phyloP scores from a whole-genome alignment of 2,329 filamentous ascomycete species.

The Fusarium napiforme region DNA sequence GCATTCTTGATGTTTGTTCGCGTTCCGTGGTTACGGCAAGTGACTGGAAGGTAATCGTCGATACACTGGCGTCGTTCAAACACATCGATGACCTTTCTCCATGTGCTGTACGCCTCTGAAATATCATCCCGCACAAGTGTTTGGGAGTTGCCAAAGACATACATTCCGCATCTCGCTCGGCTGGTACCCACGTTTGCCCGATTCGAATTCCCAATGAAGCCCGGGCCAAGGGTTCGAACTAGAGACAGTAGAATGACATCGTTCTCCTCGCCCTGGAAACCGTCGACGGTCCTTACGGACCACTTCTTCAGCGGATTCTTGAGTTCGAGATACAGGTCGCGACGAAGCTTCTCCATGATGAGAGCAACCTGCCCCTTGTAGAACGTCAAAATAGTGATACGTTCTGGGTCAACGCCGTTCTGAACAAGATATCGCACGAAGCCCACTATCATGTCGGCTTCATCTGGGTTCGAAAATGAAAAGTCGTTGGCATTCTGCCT shows the following conservation, averaged over 20 bases:
- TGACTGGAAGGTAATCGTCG: conserved; percentile 64
- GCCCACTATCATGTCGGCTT: conserved; percentile 79
- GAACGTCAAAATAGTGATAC: conserved; percentile 86
- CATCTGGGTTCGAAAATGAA: conserved; percentile 75
- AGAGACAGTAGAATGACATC: conserved; percentile 83
- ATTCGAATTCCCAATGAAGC: conserved; percentile 76
- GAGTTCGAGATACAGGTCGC: conserved; percentile 41
- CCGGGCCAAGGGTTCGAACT: conserved; percentile 78
- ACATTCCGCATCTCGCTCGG: conserved; percentile 81
- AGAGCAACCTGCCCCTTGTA: conserved; percentile 85
- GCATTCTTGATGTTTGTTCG: conserved; percentile 63
- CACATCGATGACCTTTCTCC: conserved; percentile 53
- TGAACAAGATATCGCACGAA: conserved; percentile 78
- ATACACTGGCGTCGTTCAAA: conserved; percentile 53
- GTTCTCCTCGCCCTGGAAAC: conserved; percentile 92
- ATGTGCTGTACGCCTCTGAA: conserved; percentile 52
- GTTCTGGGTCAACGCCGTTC: conserved; percentile 68
- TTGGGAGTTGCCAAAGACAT: conserved; percentile 81
- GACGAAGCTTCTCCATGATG: conserved; percentile 62
- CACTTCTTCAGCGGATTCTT: conserved; percentile 48
- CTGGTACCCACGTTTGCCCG: conserved; percentile 69
- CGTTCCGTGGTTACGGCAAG: conserved; percentile 68
- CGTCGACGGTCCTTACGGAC: conserved; percentile 84
- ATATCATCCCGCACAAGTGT: conserved; percentile 58
- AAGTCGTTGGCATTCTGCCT: conserved; percentile 65